A percentile compares a stretch with the other conserved stretches of the same genome.
Evolutionary conservation across 192 early-diverging fungal species (phyloP).

Genomic region (Backusella westeae): DNA sequence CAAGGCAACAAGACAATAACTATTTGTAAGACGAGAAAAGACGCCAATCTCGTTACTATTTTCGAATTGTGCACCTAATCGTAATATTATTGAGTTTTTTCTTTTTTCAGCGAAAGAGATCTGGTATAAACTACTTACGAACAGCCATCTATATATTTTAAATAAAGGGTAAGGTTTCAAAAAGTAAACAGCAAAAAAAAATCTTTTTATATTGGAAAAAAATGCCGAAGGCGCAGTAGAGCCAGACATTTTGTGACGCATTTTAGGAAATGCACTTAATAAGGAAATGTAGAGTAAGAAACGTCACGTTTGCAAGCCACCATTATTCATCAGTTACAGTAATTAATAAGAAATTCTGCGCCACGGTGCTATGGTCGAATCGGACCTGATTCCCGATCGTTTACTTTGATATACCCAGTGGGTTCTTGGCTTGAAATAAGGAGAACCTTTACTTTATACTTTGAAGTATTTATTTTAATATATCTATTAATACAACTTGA

Average conservation of each 20-base stretch:
- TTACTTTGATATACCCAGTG: no score
- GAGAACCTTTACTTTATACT: no score
- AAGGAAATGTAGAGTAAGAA: not conserved
- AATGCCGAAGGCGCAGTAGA: not conserved
- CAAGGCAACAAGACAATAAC: conserved; percentile 94
- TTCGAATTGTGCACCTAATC: conserved; percentile 91
- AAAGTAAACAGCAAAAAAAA: not conserved
- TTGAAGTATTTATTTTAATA: no score
- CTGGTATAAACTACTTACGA: not conserved
- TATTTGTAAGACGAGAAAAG: conserved; percentile 96
- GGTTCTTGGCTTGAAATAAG: no score
- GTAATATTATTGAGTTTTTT: not conserved
- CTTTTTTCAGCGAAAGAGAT: not conserved
- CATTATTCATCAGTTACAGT: not conserved
- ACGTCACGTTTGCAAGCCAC: not conserved
- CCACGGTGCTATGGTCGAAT: not conserved
- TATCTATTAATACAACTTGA: no score
- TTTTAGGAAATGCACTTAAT: not conserved
- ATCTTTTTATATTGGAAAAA: not conserved
- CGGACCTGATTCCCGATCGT: not conserved
- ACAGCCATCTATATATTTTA: not conserved
- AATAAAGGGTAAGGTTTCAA: not conserved
- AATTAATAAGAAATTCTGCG: not conserved
- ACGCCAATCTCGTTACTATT: conserved; percentile 99
- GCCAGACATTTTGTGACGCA: not conserved